phyloP scores from a whole-genome alignment of 2,329 filamentous ascomycete species.

The Diplodia corticola region DNA sequence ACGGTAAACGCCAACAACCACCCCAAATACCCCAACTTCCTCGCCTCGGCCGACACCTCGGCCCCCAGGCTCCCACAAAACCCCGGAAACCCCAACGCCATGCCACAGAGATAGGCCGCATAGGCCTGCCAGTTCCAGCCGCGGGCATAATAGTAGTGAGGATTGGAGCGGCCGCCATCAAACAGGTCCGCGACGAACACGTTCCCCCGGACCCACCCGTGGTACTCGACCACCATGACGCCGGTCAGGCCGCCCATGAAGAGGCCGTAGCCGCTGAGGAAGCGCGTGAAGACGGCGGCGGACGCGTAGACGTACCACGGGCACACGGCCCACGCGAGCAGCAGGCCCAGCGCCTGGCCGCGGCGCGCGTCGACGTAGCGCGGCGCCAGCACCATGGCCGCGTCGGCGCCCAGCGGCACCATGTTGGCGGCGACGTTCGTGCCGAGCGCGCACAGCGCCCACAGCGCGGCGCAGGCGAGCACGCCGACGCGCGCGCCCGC shows the following conservation, averaged over 20 bases:
- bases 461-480: background rate
- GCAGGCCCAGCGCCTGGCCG: background rate
- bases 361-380: slow-evolving; percentile 26
- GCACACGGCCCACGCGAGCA: background rate
- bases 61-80: no score
- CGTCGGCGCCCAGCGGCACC: background rate
- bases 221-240: slow-evolving; percentile 29
- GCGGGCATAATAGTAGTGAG: no score
- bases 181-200: slow-evolving; percentile 32
- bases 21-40: no score
- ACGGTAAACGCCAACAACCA: no score
- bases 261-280: slow-evolving; percentile 33
- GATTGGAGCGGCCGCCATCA: background rate
- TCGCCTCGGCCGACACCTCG: no score
- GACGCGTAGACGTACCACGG: slow-evolving; percentile 41
- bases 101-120: no score
- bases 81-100: no score
- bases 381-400: background rate
- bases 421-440: slow-evolving; percentile 4
- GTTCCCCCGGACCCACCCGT: slow-evolving; percentile 30
- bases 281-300: slow-evolving; percentile 38
- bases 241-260: slow-evolving; percentile 32
- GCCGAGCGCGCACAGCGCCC: background rate
- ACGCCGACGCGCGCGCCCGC: background rate
- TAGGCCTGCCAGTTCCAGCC: no score